phyloP scores from a whole-genome alignment of 306 rosid species.

The Echinosophora koreensis region DNA sequence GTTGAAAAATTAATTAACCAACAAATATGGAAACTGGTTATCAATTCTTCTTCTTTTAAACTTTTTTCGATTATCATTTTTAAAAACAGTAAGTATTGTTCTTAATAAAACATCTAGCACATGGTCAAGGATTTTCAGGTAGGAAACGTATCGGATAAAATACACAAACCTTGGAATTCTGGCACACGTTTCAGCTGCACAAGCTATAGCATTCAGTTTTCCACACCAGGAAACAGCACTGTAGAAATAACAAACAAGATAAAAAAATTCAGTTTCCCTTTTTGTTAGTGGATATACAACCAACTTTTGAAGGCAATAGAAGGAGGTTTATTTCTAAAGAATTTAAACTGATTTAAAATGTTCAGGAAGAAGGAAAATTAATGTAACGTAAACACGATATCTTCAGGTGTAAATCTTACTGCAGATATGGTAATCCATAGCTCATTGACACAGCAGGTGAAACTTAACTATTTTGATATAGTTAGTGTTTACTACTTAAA shows the following conservation, averaged over 20 bases:
- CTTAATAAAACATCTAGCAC: slow-evolving; percentile 24
- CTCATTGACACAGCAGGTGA: not conserved
- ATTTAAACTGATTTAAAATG: slow-evolving; percentile 3
- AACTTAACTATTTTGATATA: not conserved
- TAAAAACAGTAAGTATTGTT: not conserved
- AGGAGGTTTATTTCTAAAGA: slow-evolving; percentile 2
- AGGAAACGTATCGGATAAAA: slow-evolving; percentile 26
- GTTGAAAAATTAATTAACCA: slow-evolving; percentile 7
- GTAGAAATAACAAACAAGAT: slow-evolving; percentile 44
- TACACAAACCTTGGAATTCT: slow-evolving; percentile 90
- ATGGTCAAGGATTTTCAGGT: not conserved
- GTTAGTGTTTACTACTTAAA: not conserved
- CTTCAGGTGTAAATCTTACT: slow-evolving; percentile 17
- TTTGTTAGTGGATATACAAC: not conserved
- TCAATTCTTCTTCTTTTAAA: slow-evolving; percentile 24
- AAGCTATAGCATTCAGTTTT: slow-evolving; percentile 95
- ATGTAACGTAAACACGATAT: not conserved
- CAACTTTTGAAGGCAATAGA: not conserved
- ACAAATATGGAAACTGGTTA: slow-evolving; percentile 21
- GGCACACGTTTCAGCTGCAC: slow-evolving; percentile 98
- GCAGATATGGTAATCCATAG: not conserved
- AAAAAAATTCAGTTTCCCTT: slow-evolving; percentile 22
- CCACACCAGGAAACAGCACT: slow-evolving; percentile 99
- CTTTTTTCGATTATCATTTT: not conserved
- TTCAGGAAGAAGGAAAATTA: not conserved